Conservation (phyloP, 345 rosid genomes). For the Pelargonium nanum region DNA sequence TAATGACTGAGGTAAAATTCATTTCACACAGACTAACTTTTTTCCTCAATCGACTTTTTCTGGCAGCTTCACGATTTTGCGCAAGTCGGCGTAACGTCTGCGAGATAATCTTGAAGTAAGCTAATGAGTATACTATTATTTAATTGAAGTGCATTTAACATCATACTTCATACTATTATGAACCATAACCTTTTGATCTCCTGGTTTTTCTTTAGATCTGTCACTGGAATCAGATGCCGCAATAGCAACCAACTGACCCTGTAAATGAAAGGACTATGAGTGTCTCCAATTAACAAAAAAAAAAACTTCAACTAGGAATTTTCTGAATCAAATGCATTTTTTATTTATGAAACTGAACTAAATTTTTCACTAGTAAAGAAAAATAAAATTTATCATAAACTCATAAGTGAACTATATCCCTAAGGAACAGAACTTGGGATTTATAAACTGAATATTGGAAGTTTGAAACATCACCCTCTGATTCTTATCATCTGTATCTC, state of each 20-base stretch:
- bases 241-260: constrained; percentile 31
- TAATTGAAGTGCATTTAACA: neutral
- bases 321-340: neutral
- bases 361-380: too few species aligned
- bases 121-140: neutral
- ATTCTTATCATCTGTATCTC: constrained; percentile 64
- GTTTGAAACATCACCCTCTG: constrained; percentile 46
- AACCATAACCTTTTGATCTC: constrained; percentile 67
- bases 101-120: constrained; percentile 9
- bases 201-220: constrained; percentile 70
- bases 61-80: constrained; percentile 98
- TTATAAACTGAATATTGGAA: constrained; percentile 12
- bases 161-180: constrained; percentile 3
- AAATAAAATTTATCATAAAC: neutral
- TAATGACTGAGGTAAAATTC: constrained; percentile 2
- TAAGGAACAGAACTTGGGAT: neutral
- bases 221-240: constrained; percentile 76
- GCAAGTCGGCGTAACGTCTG: constrained; percentile 95
- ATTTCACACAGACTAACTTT: constrained; percentile 35
- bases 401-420: too few species aligned
- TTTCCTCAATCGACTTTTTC: constrained; percentile 91
- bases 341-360: neutral
- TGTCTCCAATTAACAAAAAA: constrained; percentile 8
- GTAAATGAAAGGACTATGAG: neutral
- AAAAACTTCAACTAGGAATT: neutral